Percentiles rank a stretch among this genome's conserved stretches.
These are phyloP conservation scores for Vitis rupestris DNA, from an alignment of 164 flowering plant genomes.

Conservation along the genomic window DNA sequence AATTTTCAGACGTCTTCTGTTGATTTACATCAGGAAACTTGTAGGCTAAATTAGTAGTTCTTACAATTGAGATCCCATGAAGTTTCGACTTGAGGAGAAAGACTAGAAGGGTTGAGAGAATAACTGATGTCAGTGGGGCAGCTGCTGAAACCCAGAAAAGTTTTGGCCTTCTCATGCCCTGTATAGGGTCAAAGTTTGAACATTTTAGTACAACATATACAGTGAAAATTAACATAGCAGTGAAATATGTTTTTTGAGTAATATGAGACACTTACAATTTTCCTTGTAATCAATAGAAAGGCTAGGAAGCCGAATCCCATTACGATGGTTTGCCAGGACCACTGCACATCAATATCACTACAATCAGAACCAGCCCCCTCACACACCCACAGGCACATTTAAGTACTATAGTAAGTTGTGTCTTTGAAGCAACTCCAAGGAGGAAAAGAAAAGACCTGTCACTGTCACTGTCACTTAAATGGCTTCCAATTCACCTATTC, in stretches of 20 bases:
- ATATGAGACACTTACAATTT: conserved; percentile 43
- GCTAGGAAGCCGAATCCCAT: conserved; percentile 54
- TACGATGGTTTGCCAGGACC: conserved; percentile 67
- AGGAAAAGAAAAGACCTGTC: too few species aligned
- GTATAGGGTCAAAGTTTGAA: conserved; percentile 1
- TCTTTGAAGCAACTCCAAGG: too few species aligned
- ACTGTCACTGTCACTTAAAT: too few species aligned
- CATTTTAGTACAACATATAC: not conserved
- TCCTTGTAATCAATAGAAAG: conserved; percentile 51
- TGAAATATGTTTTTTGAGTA: not conserved
- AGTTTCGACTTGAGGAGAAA: conserved; percentile 37
- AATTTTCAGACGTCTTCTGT: not conserved
- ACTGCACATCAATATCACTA: conserved; percentile 44
- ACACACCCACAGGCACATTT: too few species aligned
- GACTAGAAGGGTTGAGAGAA: conserved; percentile 53
- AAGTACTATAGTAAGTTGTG: too few species aligned
- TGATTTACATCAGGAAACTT: not conserved
- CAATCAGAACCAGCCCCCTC: not conserved
- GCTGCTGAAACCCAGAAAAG: conserved; percentile 76
- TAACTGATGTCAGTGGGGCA: conserved; percentile 62
- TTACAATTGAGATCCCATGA: conserved; percentile 41
- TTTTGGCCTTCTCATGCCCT: conserved; percentile 55
- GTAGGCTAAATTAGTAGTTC: conserved; percentile 4
- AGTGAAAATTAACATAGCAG: not conserved
- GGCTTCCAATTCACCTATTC: too few species aligned